Base-by-base conservation (phyloP, 1,284 basidiomycete species). In the Ceratobasidium sp. region DNA sequence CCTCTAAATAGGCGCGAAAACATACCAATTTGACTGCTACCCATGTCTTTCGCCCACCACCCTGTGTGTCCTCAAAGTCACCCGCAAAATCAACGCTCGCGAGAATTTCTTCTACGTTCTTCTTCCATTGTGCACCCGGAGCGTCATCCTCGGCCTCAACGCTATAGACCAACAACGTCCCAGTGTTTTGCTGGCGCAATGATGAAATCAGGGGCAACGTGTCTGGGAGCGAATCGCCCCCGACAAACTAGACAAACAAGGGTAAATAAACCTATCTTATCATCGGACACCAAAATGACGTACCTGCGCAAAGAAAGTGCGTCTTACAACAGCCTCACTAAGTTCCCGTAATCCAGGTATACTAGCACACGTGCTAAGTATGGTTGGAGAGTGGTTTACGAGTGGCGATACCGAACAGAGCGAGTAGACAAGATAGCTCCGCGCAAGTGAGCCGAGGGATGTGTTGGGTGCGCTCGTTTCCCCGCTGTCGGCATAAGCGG, bases 301-400 rank as follows among this genome's bases (percentile, higher is more conserved):
- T 76, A 91, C 91, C 81, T 94, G 93, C 59, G 87, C 84, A 79
- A 96, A 98, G 84, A 98, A 98, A 1, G 96, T 97, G 32, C 85
- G 82, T 54, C 93, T 85, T 11, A 97, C 90, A 73, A 93, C 79
- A 7, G 84, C 85, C 79, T 95, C 90, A 1, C 91, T 89, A 49
- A 94, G 76, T 59, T 86, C 82, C 73, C 84, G 86, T 1, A 96
- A 74, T 2, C 89, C 87, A 0, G 95, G 94, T 14, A 94, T 82
- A 67, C 85, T 84, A 1, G 87, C 84, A 44, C 92, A 80, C 1
- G 84, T 78, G 28, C 86, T 82, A 55, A 98, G 85, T n/a, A 97
- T 82, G 43, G 82, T 79, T 0, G 95, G 94, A 0, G 93, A 88
- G 74, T 87, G 82, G 78, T 97, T 93, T 44, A 97, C 91, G 16